Evolutionary conservation across 495 filamentous ascomycete species (phyloP), one percentile per base, ranked within the genome.

Genomic region (Jackrogersella multiformis): DNA sequence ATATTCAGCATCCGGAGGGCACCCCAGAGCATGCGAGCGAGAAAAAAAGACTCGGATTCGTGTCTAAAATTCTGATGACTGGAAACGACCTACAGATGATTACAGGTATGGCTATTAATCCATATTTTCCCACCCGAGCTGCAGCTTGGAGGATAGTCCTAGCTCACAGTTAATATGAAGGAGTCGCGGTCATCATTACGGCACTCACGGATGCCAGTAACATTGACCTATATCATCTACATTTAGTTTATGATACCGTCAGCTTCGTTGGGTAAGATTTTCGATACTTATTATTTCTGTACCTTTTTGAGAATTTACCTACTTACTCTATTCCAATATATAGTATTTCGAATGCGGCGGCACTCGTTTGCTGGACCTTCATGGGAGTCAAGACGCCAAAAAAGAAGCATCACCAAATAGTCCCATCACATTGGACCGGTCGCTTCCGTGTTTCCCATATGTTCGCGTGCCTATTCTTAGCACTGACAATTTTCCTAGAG

Each of bases 81-180:
- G 75, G 77, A 12, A 77, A 74, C 15, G 74, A 79, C 46, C 64
- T 79, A 46, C 77, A 79, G 49, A 71, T 73, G 56, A 32, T 74
- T 42, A 70, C 67, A 1, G 72, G 72, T 62, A 45, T 35, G 46
- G 41, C 5, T 46, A 15, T 16, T 46, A 9, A 5, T 35, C 24
- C 10, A 30, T 21, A n/a, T n/a, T 35, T n/a, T 20, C 26, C 56
- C 44, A 18, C 51, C n/a, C 59, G 8, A 55, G 49, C 8, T 55
- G 12, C 10, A 9, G 48, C 32, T 15, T n/a, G 13, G 2, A 21
- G 30, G 39, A 34, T 39, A 35, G n/a, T 9, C n/a, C 49, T 32
- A 4, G 41, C 63, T 66, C 20, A 59, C 28, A 6, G 4, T 30
- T n/a, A 1, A 53, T 24, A 0, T 39, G 13, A 58, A 69, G 66